These are phyloP conservation scores for Candida jianshihensis DNA, from an alignment of 805 yeast species.

Conservation along the genomic window DNA sequence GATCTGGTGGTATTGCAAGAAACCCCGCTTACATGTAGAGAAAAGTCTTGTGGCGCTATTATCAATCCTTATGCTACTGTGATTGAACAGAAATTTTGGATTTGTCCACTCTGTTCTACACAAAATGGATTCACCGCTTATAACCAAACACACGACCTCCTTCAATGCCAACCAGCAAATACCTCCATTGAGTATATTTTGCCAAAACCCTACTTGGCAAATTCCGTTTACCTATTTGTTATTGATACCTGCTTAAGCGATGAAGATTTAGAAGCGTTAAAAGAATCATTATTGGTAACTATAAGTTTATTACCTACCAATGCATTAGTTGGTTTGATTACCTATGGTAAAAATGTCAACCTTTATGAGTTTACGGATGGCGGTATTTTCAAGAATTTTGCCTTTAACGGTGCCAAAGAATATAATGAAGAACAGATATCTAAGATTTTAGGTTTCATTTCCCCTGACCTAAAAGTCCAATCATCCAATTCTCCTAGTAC, in stretches of 20 bases:
- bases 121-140: constrained; percentile 39
- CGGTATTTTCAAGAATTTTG: constrained; percentile 28
- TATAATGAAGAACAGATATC: constrained; percentile 43
- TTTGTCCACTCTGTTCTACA: constrained; percentile 49
- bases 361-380: constrained; percentile 43
- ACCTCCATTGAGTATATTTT: constrained; percentile 46
- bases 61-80: constrained; percentile 43
- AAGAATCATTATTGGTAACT: constrained; percentile 40
- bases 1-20: constrained; percentile 31
- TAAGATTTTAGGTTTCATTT: constrained; percentile 36
- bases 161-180: constrained; percentile 9
- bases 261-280: constrained; percentile 45
- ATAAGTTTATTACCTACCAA: constrained; percentile 45
- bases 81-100: constrained; percentile 33
- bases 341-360: constrained; percentile 54
- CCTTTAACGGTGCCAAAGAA: constrained; percentile 51
- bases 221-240: constrained; percentile 43
- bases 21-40: constrained; percentile 43
- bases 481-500: constrained; percentile 4
- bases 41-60: constrained; percentile 40
- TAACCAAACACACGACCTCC: constrained; percentile 12
- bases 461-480: constrained; percentile 25
- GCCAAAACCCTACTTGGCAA: constrained; percentile 23
- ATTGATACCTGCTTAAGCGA: constrained; percentile 50
- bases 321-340: constrained; percentile 49